Evolutionary conservation across 352 stramenopile species (phyloP), one percentile per base, ranked within the genome.

Genomic region (Phytophthora pistaciae): DNA sequence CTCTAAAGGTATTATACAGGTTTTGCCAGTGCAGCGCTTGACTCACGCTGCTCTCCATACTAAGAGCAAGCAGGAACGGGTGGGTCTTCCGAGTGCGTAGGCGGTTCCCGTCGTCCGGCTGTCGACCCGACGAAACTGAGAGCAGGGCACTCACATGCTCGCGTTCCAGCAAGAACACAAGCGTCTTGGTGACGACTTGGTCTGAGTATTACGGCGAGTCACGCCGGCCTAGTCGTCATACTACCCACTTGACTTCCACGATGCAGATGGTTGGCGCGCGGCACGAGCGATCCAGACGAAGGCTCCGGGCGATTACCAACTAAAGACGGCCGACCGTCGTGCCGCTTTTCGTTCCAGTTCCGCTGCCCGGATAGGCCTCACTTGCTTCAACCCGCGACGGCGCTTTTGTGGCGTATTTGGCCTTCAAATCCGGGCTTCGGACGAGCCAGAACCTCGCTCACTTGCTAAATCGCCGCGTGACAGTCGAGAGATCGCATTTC

Each of bases 331-430:
- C 36, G 23, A 44, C 53, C 36, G 25, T 66, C 59, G 36, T 55
- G 27, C n/a, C 40, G 25, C 33, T 66, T 29, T 70, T 70, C 70
- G 65, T 77, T 74, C 65, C 70, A 77, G 70, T 70, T 64, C 40
- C 13, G 9, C 59, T 55, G 27, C 57, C 38, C 40, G 53, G 63
- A 54, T 29, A 65, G 29, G 59, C 57, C 42, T 64, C 53, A 38
- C 13, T 61, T 29, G 23, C 31, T 48, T 46, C 36, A 23, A 54
- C 4, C 20, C 48, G 48, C 14, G 48, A 54, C 48, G 21, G 10
- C 20, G 48, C 29, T 54, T 54, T 54, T 54, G 48, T 54, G 48
- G 48, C 18, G 42, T 50, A 18, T 52, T 59, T 29, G 40, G 52
- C 23, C 44, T 59, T 73, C 58, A 77, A 72, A 64, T 42, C 31